Evolutionary conservation across 2,329 filamentous ascomycete species (phyloP).

Genomic region (Colletotrichum shisoi): DNA sequence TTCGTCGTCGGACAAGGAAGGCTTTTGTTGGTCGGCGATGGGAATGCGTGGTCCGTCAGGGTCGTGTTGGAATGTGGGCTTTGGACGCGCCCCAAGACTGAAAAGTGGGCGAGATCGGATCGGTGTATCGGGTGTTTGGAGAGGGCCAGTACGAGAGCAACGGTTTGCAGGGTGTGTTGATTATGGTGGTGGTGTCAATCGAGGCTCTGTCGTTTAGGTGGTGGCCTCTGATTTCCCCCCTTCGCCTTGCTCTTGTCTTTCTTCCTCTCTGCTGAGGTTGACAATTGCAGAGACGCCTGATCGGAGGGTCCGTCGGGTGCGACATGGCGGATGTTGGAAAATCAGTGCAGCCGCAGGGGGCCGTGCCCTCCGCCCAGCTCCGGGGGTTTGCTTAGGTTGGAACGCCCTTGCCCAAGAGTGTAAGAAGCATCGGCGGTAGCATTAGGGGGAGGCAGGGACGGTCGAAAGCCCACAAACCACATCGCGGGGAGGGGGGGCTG

Average conservation of each 20-base stretch:
- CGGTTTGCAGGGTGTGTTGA: background rate
- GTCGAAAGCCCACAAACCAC: background rate
- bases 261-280: background rate
- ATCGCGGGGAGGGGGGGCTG: background rate
- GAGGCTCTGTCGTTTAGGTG: background rate
- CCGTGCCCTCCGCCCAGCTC: conserved; percentile 1
- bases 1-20: background rate
- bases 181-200: background rate
- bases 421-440: background rate
- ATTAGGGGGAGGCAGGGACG: background rate
- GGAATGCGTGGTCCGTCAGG: background rate
- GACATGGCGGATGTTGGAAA: conserved; percentile 17
- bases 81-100: conserved; percentile 13
- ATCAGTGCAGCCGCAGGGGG: conserved; percentile 17
- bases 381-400: background rate
- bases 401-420: background rate
- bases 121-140: background rate
- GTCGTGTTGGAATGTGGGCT: conserved; percentile 1
- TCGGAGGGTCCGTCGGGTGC: too few relatives aligned
- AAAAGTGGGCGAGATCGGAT: background rate
- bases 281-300: background rate
- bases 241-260: background rate
- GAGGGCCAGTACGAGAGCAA: background rate
- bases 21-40: conserved; percentile 7
- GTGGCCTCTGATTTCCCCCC: background rate